Base-by-base conservation (phyloP, 768 basidiomycete genomes). In the Nidula microcarpa region DNA sequence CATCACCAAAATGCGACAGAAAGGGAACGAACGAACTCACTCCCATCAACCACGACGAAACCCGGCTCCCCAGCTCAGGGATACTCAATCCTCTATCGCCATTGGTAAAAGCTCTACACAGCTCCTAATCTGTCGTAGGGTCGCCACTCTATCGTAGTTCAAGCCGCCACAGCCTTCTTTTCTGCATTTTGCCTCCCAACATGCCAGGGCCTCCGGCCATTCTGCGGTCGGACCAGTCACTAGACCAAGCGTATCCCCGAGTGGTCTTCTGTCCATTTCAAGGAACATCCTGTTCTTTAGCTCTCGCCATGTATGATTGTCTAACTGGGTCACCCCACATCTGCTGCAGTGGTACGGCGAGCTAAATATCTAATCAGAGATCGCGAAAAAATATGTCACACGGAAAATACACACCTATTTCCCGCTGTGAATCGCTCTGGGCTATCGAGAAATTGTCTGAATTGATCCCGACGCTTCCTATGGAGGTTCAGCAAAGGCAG, bases 261-360 rank as follows among this genome's bases (percentile, higher is more conserved):
- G 62, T 18, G 86, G 82, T 32, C 84, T 72, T 17, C 61, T 62
- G 53, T 87, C 85, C 62, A 87, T 77, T 72, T 86, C 86, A 55
- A 72, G 53, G 18, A 79, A 60, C 65, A 87, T 73, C 5, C 67
- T 74, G 57, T 80, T 68, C 60, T 86, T 87, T 53, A 86, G 73
- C 55, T 76, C 78, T 55, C 78, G 76, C 86, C 86, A 87, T 6
- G 79, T 74, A 49, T 75, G 67, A 59, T 86, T 86, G 52, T 86
- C 81, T 30, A 84, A 70, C 49, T 65, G 63, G 3, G 76, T 74
- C 30, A 73, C 61, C 13, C 80, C 77, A 60, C 85, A 89, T 49
- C 77, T 68, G 51, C 77, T 71, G 59, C 86, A 88, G 51, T 74
- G 69, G 52, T 69, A 74, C 6, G 71, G 64, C 2, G 63, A 61